Conservation (phyloP, 176 grass and related monocot species). For the Coix lacrymajobi region DNA sequence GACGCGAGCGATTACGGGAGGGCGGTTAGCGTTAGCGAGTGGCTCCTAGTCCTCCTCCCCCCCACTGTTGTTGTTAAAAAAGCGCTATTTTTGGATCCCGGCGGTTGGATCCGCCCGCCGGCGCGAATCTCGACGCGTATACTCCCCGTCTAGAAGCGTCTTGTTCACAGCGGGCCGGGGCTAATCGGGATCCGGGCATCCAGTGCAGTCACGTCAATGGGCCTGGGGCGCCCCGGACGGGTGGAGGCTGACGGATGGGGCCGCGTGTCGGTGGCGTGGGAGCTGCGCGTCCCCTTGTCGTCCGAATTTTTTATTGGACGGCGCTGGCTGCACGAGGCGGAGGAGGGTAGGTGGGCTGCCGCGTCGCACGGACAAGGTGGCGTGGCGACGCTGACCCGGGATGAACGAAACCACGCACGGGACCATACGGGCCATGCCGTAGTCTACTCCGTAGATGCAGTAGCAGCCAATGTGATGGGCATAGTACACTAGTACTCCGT, state of each 20-base stretch:
- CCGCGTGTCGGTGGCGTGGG: background rate
- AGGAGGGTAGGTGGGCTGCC: background rate
- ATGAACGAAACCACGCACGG: background rate
- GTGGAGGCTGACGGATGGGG: background rate
- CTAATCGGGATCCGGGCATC: background rate
- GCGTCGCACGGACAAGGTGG: constrained; percentile 4
- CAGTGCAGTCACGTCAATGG: background rate
- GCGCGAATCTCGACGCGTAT: background rate
- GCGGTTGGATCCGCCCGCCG: constrained; percentile 3
- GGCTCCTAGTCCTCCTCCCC: no score
- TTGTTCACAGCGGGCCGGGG: background rate
- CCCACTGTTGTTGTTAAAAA: background rate
- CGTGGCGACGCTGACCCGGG: constrained; percentile 5
- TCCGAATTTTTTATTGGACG: background rate
- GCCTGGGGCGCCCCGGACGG: no score
- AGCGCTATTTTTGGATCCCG: background rate
- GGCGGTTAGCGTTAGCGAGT: background rate
- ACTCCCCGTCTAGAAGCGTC: background rate
- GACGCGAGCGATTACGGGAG: background rate
- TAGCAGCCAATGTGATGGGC: no score
- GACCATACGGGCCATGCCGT: no score
- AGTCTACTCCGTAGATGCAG: no score
- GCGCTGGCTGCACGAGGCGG: background rate
- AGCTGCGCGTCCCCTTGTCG: background rate
- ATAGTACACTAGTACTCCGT: no score